These are phyloP conservation scores for Candida chauliodis DNA, from an alignment of 805 yeast species.

Conservation along the genomic window DNA sequence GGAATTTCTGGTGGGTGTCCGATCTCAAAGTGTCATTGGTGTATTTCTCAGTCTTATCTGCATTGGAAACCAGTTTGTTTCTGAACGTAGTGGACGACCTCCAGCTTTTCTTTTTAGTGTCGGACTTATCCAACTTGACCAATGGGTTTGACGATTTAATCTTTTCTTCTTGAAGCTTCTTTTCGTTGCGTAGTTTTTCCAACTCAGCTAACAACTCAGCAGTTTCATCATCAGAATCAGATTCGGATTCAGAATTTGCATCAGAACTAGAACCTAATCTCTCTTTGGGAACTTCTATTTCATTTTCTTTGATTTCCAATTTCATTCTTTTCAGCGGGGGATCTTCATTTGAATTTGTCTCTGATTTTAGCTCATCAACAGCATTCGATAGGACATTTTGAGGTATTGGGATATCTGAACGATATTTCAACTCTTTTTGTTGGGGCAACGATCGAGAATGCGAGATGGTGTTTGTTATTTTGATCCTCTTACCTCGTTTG, in stretches of 20 bases:
- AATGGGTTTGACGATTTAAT: constrained; percentile 14
- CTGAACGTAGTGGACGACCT: constrained; percentile 22
- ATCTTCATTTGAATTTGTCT: neutral
- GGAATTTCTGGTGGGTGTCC: constrained; percentile 3
- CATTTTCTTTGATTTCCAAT: constrained; percentile 1
- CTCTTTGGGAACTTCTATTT: constrained; percentile 1
- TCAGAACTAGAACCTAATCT: constrained; percentile 6
- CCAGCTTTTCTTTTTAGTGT: constrained; percentile 26
- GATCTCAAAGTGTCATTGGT: constrained; percentile 6
- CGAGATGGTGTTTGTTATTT: constrained; percentile 30
- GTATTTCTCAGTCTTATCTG: neutral
- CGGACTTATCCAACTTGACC: constrained; percentile 5
- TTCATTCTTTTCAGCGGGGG: constrained; percentile 6
- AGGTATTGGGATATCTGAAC: constrained; percentile 22
- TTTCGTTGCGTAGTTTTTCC: constrained; percentile 16
- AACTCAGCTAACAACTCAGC: constrained; percentile 18
- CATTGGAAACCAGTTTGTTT: constrained; percentile 10
- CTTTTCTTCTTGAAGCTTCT: constrained; percentile 12
- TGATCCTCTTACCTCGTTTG: constrained; percentile 31
- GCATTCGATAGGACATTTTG: constrained; percentile 13
- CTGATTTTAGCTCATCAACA: constrained; percentile 20
- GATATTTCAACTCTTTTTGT: constrained; percentile 28
- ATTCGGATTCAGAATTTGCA: constrained; percentile 3
- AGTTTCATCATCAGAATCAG: constrained; percentile 16
- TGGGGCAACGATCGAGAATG: constrained; percentile 33